Evolutionary conservation across 2,329 filamentous ascomycete species (phyloP), one percentile per base, ranked within the genome.

Genomic region (Botrytis sinoallii): DNA sequence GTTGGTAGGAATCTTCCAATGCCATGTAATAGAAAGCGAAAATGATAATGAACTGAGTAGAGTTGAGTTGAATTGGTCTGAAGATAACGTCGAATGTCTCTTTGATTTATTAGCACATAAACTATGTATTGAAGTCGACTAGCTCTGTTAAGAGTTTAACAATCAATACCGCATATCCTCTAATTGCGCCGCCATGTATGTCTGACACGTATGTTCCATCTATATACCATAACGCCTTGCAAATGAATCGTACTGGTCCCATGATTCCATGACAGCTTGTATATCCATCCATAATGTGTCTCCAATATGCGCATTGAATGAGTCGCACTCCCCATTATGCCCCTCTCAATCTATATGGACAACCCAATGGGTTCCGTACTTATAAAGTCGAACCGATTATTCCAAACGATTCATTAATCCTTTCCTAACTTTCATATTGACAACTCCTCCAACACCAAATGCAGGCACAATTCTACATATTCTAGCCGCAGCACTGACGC

Each of bases 401-500:
- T 77, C 76, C 60, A 78, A 64, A 66, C 63, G 75, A 55, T 52
- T 70, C 73, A 97, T 94, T 78, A 95, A 81, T 71, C 81, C 84
- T 79, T 84, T 85, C 78, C 94, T 87, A 63, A 95, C 85, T 79
- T 92, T 90, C 74, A 87, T 87, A 83, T 97, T 97, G 18, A 96
- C 92, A 18, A 97, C 93, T 0, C 94, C 94, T 0, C 94, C 95
- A 20, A 97, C 87, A 2, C 94, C 95, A 85, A 95, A 97, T 0
- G 94, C 94, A 29, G 94, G 94, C 3, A 97, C 87, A 78, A 97
- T 97, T 79, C 95, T 88, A 75, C 92, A 92, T 83, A 97, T 92
- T 71, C 94, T 85, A 40, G 95, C 94, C 73, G 88, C 83, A 44
- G 89, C 89, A 81, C 92, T 95, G 76, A 91, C 87, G 29, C 87